Conservation (phyloP, 2,329 filamentous ascomycete genomes). For the Macroventuria anomochaeta region DNA sequence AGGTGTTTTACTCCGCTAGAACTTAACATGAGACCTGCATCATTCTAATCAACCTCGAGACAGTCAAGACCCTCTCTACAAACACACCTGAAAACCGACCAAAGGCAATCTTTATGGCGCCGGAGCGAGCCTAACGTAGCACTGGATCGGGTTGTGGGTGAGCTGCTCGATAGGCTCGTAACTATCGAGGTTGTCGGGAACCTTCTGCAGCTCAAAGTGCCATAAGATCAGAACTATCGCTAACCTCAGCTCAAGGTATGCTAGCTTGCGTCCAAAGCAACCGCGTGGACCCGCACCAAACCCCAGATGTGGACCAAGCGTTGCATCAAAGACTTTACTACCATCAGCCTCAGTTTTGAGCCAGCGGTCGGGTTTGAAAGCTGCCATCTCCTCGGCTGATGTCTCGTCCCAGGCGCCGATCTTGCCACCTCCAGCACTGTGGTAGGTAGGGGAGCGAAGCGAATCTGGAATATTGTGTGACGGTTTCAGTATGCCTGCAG, state of each 20-base stretch:
- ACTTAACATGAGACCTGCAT: too few relatives aligned
- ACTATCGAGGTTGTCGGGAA: constrained; percentile 26
- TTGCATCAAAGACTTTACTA: constrained; percentile 23
- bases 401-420: constrained; percentile 31
- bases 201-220: constrained; percentile 35
- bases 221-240: constrained; percentile 37
- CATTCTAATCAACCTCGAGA: too few relatives aligned
- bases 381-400: constrained; percentile 26
- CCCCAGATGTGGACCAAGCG: constrained; percentile 29
- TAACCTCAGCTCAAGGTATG: constrained; percentile 36
- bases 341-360: constrained; percentile 32
- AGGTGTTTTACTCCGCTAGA: too few relatives aligned
- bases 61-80: too few relatives aligned
- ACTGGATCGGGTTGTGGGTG: constrained; percentile 36
- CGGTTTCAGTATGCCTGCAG: constrained; percentile 17
- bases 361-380: constrained; percentile 53
- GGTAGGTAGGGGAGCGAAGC: constrained; percentile 39
- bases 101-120: not conserved
- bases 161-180: constrained; percentile 34
- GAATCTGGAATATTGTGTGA: constrained; percentile 33
- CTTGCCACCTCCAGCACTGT: constrained; percentile 29
- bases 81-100: not conserved
- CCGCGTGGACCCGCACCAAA: constrained; percentile 36
- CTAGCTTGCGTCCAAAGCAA: constrained; percentile 38
- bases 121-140: constrained; percentile 25